These are phyloP conservation scores for Paraglomus occultum DNA, from an alignment of 192 early-diverging fungal species.

Conservation along the genomic window DNA sequence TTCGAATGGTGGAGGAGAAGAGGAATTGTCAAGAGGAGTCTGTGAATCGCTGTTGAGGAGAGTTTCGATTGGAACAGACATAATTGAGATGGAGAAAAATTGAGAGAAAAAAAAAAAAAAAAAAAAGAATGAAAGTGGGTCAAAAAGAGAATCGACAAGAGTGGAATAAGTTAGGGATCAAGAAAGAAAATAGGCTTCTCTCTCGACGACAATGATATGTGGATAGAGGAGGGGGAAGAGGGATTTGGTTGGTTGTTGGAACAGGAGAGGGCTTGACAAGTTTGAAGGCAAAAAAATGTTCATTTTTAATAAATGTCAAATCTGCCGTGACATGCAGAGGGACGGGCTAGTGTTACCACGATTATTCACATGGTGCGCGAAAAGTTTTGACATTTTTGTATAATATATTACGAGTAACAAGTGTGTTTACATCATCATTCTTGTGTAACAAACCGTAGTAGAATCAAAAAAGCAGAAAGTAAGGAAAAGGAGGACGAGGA, in stretches of 20 bases:
- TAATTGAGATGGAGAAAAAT: slow-evolving; percentile 3
- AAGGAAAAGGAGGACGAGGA: no score
- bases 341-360: no score
- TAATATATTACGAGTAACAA: no score
- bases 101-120: slow-evolving; percentile 4
- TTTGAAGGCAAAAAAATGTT: no score
- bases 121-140: not conserved
- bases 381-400: no score
- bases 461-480: no score
- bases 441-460: no score
- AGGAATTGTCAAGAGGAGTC: slow-evolving; percentile 4
- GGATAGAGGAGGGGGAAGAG: slow-evolving; percentile 22
- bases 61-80: slow-evolving; percentile 15
- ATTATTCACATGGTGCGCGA: no score
- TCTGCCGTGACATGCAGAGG: no score
- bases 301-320: no score
- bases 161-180: not conserved
- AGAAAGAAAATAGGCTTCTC: slow-evolving; percentile 13
- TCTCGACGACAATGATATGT: not conserved
- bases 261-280: no score
- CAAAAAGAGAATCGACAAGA: not conserved
- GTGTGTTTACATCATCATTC: no score
- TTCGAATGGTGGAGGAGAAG: slow-evolving; percentile 35
- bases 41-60: slow-evolving; percentile 18
- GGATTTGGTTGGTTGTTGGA: not conserved